These are phyloP conservation scores for Protea cynaroides DNA, from an alignment of 164 flowering plant species.

Conservation along the genomic window DNA sequence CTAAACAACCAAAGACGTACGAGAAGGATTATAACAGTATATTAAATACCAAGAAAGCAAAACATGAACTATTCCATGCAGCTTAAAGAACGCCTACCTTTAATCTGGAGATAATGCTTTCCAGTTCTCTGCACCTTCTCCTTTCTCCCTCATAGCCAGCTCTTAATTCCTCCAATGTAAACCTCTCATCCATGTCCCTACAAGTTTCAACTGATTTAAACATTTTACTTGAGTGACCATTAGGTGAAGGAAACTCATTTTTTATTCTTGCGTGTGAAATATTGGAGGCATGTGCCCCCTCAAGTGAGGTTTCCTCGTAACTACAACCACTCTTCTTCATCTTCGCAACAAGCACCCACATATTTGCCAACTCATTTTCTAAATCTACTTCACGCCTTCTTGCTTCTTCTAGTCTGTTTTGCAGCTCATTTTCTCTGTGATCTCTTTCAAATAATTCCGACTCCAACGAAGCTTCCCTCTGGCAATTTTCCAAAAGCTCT, in stretches of 20 bases:
- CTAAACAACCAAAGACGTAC: too few species aligned
- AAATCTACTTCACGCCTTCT: slow-evolving; percentile 52
- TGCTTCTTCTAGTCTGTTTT: slow-evolving; percentile 46
- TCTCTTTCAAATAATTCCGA: slow-evolving; percentile 50
- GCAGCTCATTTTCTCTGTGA: slow-evolving; percentile 42
- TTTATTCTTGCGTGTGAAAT: slow-evolving; percentile 6
- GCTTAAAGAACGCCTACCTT: slow-evolving; percentile 36
- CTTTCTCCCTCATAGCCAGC: slow-evolving; percentile 36
- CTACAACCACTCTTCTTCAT: slow-evolving; percentile 35
- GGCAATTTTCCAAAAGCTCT: slow-evolving; percentile 39
- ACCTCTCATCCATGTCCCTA: slow-evolving; percentile 11
- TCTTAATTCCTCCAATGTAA: slow-evolving; percentile 31
- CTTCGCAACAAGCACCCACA: slow-evolving; percentile 74
- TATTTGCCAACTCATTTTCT: slow-evolving; percentile 75
- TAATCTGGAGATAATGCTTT: slow-evolving; percentile 36
- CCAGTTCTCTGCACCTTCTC: slow-evolving; percentile 47
- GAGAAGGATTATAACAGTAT: background rate
- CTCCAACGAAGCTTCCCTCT: slow-evolving; percentile 57
- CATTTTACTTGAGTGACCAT: slow-evolving; percentile 14
- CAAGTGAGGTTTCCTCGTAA: slow-evolving; percentile 25
- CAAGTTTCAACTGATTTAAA: slow-evolving; percentile 17
- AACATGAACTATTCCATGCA: background rate
- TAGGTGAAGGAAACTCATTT: slow-evolving; percentile 21
- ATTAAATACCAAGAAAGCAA: background rate
- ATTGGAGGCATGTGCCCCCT: slow-evolving; percentile 14